Evolutionary conservation across 371 early-diverging fungal genomes (phyloP).

Genomic region (Mucor racemosus): DNA sequence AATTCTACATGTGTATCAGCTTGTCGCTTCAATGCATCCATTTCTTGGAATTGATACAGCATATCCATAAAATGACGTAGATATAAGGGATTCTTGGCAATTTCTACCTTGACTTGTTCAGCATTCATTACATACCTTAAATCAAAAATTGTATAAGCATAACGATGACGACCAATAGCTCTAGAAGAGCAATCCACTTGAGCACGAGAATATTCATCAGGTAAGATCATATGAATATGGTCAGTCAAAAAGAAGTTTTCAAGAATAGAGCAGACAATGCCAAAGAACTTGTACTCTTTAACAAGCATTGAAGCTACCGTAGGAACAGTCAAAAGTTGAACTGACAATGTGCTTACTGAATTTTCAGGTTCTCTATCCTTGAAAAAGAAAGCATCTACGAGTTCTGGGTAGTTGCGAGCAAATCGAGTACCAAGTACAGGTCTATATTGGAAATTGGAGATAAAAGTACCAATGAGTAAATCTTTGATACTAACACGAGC

Average conservation of each 20-base stretch:
- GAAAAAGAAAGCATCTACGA: constrained; percentile 77
- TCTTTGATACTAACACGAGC: constrained; percentile 80
- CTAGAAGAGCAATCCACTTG: constrained; percentile 77
- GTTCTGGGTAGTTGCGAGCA: constrained; percentile 79
- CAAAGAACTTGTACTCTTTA: constrained; percentile 76
- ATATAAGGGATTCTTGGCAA: constrained; percentile 62
- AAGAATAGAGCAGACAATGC: constrained; percentile 69
- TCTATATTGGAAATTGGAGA: constrained; percentile 80
- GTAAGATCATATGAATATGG: constrained; percentile 41
- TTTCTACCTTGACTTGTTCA: constrained; percentile 59
- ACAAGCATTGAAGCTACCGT: constrained; percentile 85
- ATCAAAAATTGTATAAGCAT: constrained; percentile 87
- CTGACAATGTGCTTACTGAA: constrained; percentile 85
- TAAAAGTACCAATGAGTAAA: constrained; percentile 83
- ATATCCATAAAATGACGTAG: constrained; percentile 81
- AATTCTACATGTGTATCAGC: constrained; percentile 85
- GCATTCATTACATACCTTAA: constrained; percentile 78
- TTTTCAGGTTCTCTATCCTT: constrained; percentile 90
- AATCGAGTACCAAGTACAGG: constrained; percentile 69
- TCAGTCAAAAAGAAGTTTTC: constrained; percentile 73
- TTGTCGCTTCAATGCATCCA: constrained; percentile 85
- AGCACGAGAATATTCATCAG: constrained; percentile 42
- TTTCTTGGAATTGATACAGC: constrained; percentile 87
- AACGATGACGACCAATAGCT: constrained; percentile 78
- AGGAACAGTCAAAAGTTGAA: constrained; percentile 94